These are phyloP conservation scores for Blakeslea trispora DNA, from an alignment of 371 early-diverging fungal genomes.

Conservation along the genomic window DNA sequence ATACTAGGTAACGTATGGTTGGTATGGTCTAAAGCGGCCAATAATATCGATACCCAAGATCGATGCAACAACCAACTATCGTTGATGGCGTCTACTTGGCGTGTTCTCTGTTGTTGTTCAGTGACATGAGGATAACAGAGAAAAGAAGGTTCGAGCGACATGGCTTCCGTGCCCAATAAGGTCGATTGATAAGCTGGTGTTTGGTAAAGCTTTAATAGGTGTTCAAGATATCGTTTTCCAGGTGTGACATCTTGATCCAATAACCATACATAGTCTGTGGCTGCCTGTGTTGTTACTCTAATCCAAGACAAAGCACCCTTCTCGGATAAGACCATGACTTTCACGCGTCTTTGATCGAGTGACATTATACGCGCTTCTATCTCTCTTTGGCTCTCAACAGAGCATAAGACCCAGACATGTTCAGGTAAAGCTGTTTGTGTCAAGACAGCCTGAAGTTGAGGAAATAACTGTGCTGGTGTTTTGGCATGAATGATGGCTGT, in stretches of 20 bases:
- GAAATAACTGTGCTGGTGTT: constrained; percentile 28
- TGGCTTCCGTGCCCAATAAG: constrained; percentile 53
- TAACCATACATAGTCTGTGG: constrained; percentile 53
- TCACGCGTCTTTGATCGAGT: constrained; percentile 29
- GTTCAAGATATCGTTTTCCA: constrained; percentile 49
- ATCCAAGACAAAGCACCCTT: constrained; percentile 35
- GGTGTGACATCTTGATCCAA: constrained; percentile 51
- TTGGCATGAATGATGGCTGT: constrained; percentile 51
- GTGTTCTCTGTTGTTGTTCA: constrained; percentile 21
- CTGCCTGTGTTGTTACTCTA: constrained; percentile 35
- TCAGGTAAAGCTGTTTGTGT: constrained; percentile 54
- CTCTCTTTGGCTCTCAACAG: constrained; percentile 15
- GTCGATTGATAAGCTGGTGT: constrained; percentile 49
- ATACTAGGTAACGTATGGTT: constrained; percentile 10
- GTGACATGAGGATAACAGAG: constrained; percentile 15
- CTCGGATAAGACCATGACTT: constrained; percentile 30
- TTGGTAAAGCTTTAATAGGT: constrained; percentile 40
- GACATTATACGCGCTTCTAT: constrained; percentile 30
- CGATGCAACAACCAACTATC: constrained; percentile 43
- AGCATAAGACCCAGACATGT: constrained; percentile 52
- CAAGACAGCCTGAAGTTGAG: constrained; percentile 52
- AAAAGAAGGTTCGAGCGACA: too few relatives aligned
- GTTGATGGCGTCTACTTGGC: constrained; percentile 32
- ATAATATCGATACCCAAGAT: constrained; percentile 34
- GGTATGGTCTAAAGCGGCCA: not conserved